Percentiles rank a stretch among this genome's conserved stretches.
phyloP scores from a whole-genome alignment of 176 grass and related monocot species.

The Bolboschoenus planiculmis region DNA sequence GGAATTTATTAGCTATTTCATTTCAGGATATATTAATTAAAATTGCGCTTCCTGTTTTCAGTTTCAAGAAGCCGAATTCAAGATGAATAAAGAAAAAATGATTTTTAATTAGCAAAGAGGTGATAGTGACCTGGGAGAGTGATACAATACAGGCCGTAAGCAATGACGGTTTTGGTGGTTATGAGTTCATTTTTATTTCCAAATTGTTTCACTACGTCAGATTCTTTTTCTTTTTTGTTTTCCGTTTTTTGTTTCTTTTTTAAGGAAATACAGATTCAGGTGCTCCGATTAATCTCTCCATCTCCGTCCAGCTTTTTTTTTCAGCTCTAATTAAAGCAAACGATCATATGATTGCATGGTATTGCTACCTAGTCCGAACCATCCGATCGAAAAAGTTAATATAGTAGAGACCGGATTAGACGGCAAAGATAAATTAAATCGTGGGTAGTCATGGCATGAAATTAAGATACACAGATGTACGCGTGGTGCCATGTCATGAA shows the following conservation, averaged over 20 bases:
- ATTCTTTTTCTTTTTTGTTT: neutral
- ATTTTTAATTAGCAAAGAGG: neutral
- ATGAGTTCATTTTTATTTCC: neutral
- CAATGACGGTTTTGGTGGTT: conserved; percentile 3
- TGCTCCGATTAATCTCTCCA: neutral
- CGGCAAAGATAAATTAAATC: too few relatives aligned
- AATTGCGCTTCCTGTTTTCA: neutral
- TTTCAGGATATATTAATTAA: neutral
- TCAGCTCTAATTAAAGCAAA: too few relatives aligned
- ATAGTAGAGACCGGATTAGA: too few relatives aligned
- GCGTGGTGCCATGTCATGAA: neutral
- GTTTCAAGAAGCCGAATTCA: neutral
- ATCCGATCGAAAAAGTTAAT: too few relatives aligned
- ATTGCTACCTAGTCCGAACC: too few relatives aligned
- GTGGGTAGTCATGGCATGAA: too few relatives aligned
- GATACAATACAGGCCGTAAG: neutral
- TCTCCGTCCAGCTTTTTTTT: neutral
- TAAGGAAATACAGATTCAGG: neutral
- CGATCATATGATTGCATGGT: too few relatives aligned
- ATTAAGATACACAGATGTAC: too few relatives aligned
- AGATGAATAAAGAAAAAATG: neutral
- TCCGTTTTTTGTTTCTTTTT: neutral
- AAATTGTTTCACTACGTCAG: neutral
- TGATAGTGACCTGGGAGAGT: neutral
- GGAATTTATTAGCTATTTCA: neutral